These are phyloP conservation scores for Catharanthus roseus DNA, from an alignment of 257 asterid genomes.

Conservation along the genomic window DNA sequence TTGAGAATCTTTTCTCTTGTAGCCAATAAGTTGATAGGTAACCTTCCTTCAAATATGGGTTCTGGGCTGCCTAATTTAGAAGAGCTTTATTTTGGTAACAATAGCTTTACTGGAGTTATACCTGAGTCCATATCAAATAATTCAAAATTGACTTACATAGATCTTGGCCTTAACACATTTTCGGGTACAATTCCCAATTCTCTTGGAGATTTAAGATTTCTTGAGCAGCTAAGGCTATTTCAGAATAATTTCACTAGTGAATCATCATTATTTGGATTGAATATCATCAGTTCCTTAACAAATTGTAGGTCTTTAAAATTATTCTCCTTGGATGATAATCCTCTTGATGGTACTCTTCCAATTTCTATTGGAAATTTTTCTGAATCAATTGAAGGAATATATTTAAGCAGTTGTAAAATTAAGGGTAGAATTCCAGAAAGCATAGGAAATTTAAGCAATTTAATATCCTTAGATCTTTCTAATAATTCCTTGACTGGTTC, in stretches of 20 bases:
- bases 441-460: slow-evolving; percentile 27
- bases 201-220: slow-evolving; percentile 27
- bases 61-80: slow-evolving; percentile 22
- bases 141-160: slow-evolving; percentile 8
- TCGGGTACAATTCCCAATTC: slow-evolving; percentile 28
- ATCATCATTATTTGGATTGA: neutral
- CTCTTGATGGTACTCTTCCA: slow-evolving; percentile 21
- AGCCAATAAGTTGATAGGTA: slow-evolving; percentile 20
- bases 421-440: slow-evolving; percentile 21
- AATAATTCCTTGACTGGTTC: slow-evolving; percentile 24
- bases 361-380: slow-evolving; percentile 27
- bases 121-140: slow-evolving; percentile 29
- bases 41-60: no score
- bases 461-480: slow-evolving; percentile 12
- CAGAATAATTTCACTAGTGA: slow-evolving; percentile 17
- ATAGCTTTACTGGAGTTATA: slow-evolving; percentile 24
- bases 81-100: slow-evolving; percentile 6
- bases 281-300: neutral
- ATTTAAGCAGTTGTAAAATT: neutral
- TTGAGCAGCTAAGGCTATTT: slow-evolving; percentile 12
- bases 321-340: neutral
- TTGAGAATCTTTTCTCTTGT: neutral
- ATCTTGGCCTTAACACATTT: slow-evolving; percentile 9
- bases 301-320: neutral
- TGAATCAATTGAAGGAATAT: neutral